phyloP scores from a whole-genome alignment of 1,139 yeast species.

The Geotrichum candidum region DNA sequence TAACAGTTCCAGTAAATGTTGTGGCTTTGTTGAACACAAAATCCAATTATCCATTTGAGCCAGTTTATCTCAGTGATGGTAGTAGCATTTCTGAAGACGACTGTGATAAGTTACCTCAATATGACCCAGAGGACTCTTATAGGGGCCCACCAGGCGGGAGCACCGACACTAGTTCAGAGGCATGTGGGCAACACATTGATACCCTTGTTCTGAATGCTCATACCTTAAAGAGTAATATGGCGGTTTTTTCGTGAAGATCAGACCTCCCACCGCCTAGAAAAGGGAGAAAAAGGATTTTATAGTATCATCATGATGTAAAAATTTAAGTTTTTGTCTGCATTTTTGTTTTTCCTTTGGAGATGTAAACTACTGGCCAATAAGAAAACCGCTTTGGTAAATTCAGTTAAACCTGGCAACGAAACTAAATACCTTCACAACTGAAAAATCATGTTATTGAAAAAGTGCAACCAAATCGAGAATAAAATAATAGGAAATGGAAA shows the following conservation, averaged over 20 bases:
- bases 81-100: background rate
- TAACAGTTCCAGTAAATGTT: background rate
- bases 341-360: background rate
- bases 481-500: background rate
- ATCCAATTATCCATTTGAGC: background rate
- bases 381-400: background rate
- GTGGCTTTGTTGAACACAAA: background rate
- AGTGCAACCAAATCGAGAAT: background rate
- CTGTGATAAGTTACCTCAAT: background rate
- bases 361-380: background rate
- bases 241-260: background rate
- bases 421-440: background rate
- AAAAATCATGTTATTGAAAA: background rate
- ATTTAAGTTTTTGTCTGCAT: background rate
- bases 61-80: background rate
- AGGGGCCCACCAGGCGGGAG: background rate
- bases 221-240: background rate
- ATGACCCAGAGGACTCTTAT: background rate
- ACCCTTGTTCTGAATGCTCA: background rate
- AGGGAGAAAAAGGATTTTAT: background rate
- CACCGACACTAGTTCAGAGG: background rate
- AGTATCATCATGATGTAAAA: background rate
- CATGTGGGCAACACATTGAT: background rate
- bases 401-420: background rate
- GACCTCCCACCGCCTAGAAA: background rate